phyloP scores from a whole-genome alignment of 1,284 basidiomycete genomes.

The Sanghuangporus sanghuang region DNA sequence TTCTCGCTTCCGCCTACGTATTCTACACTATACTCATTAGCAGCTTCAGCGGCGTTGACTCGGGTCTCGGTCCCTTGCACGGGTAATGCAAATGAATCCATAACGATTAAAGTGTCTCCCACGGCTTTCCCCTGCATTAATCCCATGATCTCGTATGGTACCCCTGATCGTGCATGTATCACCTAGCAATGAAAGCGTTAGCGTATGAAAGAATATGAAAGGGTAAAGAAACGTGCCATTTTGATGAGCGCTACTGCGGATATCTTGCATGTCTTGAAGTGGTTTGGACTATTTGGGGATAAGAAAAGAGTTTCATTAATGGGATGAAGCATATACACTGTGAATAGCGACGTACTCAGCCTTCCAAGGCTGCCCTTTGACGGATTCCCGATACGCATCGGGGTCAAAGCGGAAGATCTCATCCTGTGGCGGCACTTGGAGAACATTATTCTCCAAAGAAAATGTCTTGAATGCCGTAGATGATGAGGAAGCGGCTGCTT shows the following conservation, averaged over 20 bases:
- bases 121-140: slow-evolving; percentile 97
- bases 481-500: slow-evolving; percentile 14
- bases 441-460: slow-evolving; percentile 76
- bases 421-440: slow-evolving; percentile 67
- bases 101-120: slow-evolving; percentile 81
- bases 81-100: slow-evolving; percentile 95
- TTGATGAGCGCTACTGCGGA: slow-evolving; percentile 95
- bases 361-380: slow-evolving; percentile 78
- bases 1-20: slow-evolving; percentile 78
- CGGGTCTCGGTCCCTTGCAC: slow-evolving; percentile 99
- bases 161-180: slow-evolving; percentile 96
- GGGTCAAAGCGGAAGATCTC: slow-evolving; percentile 79
- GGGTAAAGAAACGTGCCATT: slow-evolving; percentile 61
- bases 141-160: slow-evolving; percentile 98
- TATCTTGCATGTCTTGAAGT: slow-evolving; percentile 93
- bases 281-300: slow-evolving; percentile 78
- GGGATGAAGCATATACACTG: neutral
- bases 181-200: slow-evolving; percentile 47
- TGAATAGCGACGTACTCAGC: slow-evolving; percentile 58
- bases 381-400: slow-evolving; percentile 67
- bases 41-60: slow-evolving; percentile 94
- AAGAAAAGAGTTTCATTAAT: slow-evolving; percentile 1
- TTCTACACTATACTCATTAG: slow-evolving; percentile 98
- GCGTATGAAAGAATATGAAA: neutral
- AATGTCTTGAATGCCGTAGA: slow-evolving; percentile 76